Evolutionary conservation across 176 grass and related monocot species (phyloP).

Genomic region (Stipa capillata): DNA sequence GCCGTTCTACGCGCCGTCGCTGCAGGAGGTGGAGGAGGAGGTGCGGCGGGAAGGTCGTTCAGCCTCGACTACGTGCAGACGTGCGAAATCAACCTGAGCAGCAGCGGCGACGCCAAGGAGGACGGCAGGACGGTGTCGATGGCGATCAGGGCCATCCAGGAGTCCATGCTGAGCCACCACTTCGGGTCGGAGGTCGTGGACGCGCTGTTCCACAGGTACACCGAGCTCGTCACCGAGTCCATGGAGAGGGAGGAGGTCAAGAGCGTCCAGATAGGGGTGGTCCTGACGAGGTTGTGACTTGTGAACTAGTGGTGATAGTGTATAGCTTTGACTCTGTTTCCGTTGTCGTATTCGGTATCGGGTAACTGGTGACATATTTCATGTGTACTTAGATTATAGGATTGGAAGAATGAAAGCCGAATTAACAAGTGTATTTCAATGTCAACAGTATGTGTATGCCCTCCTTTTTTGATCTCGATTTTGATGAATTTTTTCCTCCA

Average conservation of each 20-base stretch:
- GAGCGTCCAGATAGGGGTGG: conserved; percentile 64
- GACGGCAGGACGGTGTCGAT: conserved; percentile 67
- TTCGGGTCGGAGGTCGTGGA: conserved; percentile 72
- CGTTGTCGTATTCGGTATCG: background rate
- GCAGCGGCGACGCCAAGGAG: conserved; percentile 75
- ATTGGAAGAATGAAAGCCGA: background rate
- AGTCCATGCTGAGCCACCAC: conserved; percentile 90
- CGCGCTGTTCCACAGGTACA: conserved; percentile 58
- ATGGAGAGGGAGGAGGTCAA: conserved; percentile 78
- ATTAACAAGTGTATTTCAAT: conserved; percentile 6
- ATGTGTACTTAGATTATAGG: conserved; percentile 6
- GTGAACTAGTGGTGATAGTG: background rate
- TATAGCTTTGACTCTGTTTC: background rate
- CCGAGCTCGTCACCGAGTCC: conserved; percentile 54
- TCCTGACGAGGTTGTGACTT: conserved; percentile 62
- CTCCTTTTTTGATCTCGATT: background rate
- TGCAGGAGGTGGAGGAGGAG: conserved; percentile 62
- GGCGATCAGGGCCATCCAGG: conserved; percentile 86
- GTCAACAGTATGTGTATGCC: background rate
- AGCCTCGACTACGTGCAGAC: conserved; percentile 57
- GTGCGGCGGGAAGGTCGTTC: conserved; percentile 72
- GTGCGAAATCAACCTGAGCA: conserved; percentile 70
- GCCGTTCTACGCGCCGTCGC: conserved; percentile 87
- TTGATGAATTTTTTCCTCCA: no score
- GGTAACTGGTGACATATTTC: background rate